Percentiles rank a stretch among this genome's conserved stretches.
Conservation (phyloP, 805 yeast species). For the Lipomyces sp. region DNA sequence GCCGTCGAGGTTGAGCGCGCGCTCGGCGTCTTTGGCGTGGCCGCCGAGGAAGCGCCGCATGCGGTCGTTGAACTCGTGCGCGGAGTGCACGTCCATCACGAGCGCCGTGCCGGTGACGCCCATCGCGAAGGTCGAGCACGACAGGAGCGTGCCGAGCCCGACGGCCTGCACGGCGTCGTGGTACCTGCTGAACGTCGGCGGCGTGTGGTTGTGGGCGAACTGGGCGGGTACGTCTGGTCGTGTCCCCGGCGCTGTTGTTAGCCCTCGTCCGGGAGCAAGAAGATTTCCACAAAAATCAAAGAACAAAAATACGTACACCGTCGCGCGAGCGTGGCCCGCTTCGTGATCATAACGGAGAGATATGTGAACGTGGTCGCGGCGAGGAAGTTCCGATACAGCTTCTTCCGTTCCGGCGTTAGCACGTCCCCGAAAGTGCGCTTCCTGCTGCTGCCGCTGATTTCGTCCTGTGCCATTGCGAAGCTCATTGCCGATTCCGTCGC, state of each 20-base stretch:
- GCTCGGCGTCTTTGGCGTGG: slow-evolving; percentile 30
- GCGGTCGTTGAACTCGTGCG: slow-evolving; percentile 64
- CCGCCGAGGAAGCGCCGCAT: slow-evolving; percentile 65
- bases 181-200: slow-evolving; percentile 68
- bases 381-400: slow-evolving; percentile 20
- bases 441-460: too few species aligned
- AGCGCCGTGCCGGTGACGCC: slow-evolving; percentile 67
- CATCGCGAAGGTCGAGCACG: slow-evolving; percentile 68
- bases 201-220: slow-evolving; percentile 75
- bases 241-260: too few species aligned
- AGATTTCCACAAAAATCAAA: not conserved
- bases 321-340: slow-evolving; percentile 14
- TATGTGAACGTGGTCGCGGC: slow-evolving; percentile 21
- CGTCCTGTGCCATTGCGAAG: slow-evolving; percentile 9
- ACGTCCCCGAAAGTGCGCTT: not conserved
- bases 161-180: slow-evolving; percentile 78
- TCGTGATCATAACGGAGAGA: slow-evolving; percentile 15
- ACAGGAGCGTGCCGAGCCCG: slow-evolving; percentile 65
- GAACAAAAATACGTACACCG: slow-evolving; percentile 16
- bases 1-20: slow-evolving; percentile 16
- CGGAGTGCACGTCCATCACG: slow-evolving; percentile 64
- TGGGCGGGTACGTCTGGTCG: slow-evolving; percentile 63
- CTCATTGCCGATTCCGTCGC: slow-evolving; percentile 1
- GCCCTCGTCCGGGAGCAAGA: not conserved
- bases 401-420: slow-evolving; percentile 24